A percentile compares a stretch with the other conserved stretches of the same genome.
Conservation (phyloP, 768 basidiomycete species). For the Podaxis sp. region DNA sequence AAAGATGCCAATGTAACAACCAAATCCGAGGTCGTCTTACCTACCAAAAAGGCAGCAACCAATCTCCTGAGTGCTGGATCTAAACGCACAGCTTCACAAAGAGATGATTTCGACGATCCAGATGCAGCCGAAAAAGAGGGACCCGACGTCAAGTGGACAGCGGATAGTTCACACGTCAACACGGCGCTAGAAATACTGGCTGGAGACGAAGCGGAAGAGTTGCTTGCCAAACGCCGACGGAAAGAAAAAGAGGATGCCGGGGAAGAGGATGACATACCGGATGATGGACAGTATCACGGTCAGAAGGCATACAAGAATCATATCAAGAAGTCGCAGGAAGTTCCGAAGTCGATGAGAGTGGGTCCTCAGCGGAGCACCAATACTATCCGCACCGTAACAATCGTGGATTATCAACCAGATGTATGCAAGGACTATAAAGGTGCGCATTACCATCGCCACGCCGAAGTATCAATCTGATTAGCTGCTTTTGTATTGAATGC, state of each 20-base stretch:
- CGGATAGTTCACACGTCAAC: slow-evolving; percentile 72
- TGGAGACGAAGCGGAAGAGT: slow-evolving; percentile 79
- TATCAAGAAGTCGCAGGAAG: slow-evolving; percentile 77
- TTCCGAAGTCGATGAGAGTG: slow-evolving; percentile 86
- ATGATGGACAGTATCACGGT: slow-evolving; percentile 88
- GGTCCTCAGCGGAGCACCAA: slow-evolving; percentile 75
- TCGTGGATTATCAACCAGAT: slow-evolving; percentile 97
- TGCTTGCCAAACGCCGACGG: slow-evolving; percentile 68
- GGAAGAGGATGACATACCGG: slow-evolving; percentile 60
- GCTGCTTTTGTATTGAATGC: slow-evolving; percentile 16
- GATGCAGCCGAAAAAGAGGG: slow-evolving; percentile 58
- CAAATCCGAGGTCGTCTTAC: slow-evolving; percentile 76
- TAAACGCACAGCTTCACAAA: slow-evolving; percentile 53
- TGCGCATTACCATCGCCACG: slow-evolving; percentile 35
- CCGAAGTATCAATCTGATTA: slow-evolving; percentile 7
- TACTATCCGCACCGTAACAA: slow-evolving; percentile 92
- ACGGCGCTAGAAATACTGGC: slow-evolving; percentile 73
- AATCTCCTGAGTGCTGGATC: slow-evolving; percentile 68
- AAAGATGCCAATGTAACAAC: slow-evolving; percentile 30
- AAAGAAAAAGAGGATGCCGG: slow-evolving; percentile 52
- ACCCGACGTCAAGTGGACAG: slow-evolving; percentile 77
- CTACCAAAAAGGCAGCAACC: slow-evolving; percentile 61
- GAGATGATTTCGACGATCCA: slow-evolving; percentile 56
- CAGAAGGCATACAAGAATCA: slow-evolving; percentile 79
- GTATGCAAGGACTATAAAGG: slow-evolving; percentile 99